These are phyloP conservation scores for Neoboletus subvelutipes DNA, from an alignment of 768 basidiomycete species.

Conservation along the genomic window DNA sequence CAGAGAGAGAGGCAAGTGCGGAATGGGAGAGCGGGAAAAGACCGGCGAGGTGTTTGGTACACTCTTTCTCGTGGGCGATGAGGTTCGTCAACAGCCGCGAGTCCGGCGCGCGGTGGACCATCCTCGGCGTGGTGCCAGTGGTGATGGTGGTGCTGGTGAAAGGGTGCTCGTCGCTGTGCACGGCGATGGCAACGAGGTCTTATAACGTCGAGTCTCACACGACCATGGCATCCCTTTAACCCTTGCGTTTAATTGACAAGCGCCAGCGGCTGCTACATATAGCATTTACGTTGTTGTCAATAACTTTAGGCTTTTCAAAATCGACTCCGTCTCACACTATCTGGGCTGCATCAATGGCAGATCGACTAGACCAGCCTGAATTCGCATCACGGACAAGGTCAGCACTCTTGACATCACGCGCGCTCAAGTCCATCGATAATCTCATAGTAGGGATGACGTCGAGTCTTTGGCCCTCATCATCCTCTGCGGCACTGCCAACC, in stretches of 20 bases:
- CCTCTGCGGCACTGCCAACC: too few species aligned
- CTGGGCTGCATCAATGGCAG: too few species aligned
- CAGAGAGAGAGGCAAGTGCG: constrained; percentile 64
- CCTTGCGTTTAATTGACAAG: too few species aligned
- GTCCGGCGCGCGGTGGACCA: constrained; percentile 76
- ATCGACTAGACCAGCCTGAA: too few species aligned
- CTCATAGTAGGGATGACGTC: not conserved
- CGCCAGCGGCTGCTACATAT: too few species aligned
- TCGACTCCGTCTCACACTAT: too few species aligned
- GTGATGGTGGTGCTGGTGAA: not conserved
- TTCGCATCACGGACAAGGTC: too few species aligned
- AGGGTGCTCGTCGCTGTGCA: not conserved
- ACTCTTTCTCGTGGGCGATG: constrained; percentile 68
- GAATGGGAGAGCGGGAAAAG: constrained; percentile 60
- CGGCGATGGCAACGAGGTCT: not conserved
- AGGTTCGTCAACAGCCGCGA: constrained; percentile 70
- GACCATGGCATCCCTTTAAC: not conserved
- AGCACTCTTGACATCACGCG: not conserved
- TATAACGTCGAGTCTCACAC: not conserved
- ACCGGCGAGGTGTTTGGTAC: constrained; percentile 55
- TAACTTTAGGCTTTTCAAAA: too few species aligned
- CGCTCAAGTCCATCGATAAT: not conserved
- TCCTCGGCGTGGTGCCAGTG: constrained; percentile 24
- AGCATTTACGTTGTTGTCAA: too few species aligned
- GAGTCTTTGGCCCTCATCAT: not conserved